Conservation (phyloP, 306 rosid genomes). For the Vigna nakashimae region DNA sequence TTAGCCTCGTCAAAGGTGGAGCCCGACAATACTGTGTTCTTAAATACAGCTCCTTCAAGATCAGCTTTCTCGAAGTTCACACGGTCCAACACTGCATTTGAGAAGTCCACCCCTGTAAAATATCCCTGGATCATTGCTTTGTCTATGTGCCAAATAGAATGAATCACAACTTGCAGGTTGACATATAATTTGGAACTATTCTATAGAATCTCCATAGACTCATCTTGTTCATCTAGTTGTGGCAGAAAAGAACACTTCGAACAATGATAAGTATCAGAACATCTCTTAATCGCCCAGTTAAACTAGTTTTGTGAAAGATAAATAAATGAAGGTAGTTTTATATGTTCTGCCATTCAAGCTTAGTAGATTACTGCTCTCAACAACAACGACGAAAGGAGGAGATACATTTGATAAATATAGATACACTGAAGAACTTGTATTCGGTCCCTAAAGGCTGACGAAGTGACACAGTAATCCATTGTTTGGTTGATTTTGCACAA, state of each 20-base stretch:
- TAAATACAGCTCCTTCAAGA: slow-evolving; percentile 87
- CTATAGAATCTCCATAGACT: neutral
- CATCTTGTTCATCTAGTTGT: neutral
- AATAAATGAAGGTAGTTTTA: neutral
- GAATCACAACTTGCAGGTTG: slow-evolving; percentile 22
- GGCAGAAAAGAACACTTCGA: no score
- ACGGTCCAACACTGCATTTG: slow-evolving; percentile 91
- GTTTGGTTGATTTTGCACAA: slow-evolving; percentile 7
- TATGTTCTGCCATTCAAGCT: slow-evolving; percentile 4
- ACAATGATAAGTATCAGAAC: no score
- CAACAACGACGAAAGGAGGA: neutral
- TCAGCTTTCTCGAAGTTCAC: slow-evolving; percentile 91
- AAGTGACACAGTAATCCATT: neutral
- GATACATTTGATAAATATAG: neutral
- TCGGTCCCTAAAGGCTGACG: slow-evolving; percentile 15
- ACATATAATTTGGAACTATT: neutral
- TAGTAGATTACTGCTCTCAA: neutral
- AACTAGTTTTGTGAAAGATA: slow-evolving; percentile 3
- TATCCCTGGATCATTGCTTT: slow-evolving; percentile 10
- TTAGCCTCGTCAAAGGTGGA: slow-evolving; percentile 85
- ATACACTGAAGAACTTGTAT: slow-evolving; percentile 18
- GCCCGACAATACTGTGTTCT: slow-evolving; percentile 82
- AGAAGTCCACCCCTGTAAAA: slow-evolving; percentile 80
- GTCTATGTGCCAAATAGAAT: neutral
- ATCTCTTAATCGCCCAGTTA: no score